Conservation (phyloP, 73 alveolate genomes). For the Tetrahymena borealis region DNA sequence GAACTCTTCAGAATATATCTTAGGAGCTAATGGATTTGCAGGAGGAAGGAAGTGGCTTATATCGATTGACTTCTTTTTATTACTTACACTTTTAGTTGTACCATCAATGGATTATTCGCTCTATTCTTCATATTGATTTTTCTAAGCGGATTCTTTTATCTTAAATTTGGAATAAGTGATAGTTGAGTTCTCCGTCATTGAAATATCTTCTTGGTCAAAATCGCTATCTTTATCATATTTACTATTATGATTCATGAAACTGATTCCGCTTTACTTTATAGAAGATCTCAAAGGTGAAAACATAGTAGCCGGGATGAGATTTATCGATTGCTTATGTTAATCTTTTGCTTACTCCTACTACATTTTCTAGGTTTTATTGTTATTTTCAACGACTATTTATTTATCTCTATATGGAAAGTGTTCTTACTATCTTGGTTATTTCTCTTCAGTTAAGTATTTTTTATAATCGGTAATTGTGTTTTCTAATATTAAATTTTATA, state of each 20-base stretch:
- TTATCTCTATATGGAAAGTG: no score
- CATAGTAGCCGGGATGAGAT: no score
- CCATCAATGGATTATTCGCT: neutral
- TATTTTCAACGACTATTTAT: no score
- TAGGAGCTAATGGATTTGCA: neutral
- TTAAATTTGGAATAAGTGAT: neutral
- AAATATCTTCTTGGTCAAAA: neutral
- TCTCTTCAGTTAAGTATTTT: no score
- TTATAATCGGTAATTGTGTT: no score
- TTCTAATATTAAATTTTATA: no score
- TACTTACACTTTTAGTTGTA: neutral
- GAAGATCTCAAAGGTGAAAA: no score
- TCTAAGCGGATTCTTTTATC: neutral
- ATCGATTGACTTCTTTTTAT: neutral
- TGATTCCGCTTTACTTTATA: neutral
- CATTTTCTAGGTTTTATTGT: no score
- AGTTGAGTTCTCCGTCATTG: neutral
- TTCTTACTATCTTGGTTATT: no score
- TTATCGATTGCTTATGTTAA: no score
- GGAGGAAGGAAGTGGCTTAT: neutral
- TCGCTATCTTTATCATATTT: neutral
- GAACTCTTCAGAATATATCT: neutral
- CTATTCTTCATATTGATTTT: neutral
- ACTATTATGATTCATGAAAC: no score
- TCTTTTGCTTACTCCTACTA: no score